Evolutionary conservation across 2,329 filamentous ascomycete genomes (phyloP).

Genomic region (Alternaria postmessia): DNA sequence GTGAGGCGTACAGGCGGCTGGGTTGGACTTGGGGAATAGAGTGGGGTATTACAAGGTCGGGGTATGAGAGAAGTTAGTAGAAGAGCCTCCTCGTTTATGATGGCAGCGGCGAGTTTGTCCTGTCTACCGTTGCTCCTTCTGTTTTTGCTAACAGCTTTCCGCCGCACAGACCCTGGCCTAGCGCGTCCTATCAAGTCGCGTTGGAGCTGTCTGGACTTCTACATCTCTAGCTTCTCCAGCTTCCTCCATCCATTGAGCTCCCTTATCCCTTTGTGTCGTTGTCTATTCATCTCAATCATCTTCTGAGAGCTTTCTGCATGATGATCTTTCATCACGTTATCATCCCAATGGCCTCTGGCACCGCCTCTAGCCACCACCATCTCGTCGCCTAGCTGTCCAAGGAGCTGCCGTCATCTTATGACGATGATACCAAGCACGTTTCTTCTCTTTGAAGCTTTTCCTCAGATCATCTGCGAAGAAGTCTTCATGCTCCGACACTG

Average conservation of each 20-base stretch:
- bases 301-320: not conserved
- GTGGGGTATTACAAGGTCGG: slow-evolving; percentile 17
- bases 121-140: slow-evolving; percentile 31
- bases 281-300: not conserved
- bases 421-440: not conserved
- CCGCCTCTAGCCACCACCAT: not conserved
- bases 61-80: slow-evolving; percentile 22
- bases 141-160: slow-evolving; percentile 43
- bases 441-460: not conserved
- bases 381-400: not conserved
- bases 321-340: not conserved
- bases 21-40: slow-evolving; percentile 11
- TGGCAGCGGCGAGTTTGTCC: slow-evolving; percentile 37
- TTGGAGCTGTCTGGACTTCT: slow-evolving; percentile 23
- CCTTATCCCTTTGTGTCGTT: not conserved
- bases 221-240: slow-evolving; percentile 2
- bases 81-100: slow-evolving; percentile 34
- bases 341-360: not conserved
- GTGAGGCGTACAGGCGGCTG: slow-evolving; percentile 19
- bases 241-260: slow-evolving; percentile 1
- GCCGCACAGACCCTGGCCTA: slow-evolving; percentile 23
- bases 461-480: not conserved
- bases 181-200: slow-evolving; percentile 32
- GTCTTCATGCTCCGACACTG: not conserved
- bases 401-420: not conserved